These are phyloP conservation scores for Drechslera avenae DNA, from an alignment of 2,329 filamentous ascomycete species.

Conservation along the genomic window DNA sequence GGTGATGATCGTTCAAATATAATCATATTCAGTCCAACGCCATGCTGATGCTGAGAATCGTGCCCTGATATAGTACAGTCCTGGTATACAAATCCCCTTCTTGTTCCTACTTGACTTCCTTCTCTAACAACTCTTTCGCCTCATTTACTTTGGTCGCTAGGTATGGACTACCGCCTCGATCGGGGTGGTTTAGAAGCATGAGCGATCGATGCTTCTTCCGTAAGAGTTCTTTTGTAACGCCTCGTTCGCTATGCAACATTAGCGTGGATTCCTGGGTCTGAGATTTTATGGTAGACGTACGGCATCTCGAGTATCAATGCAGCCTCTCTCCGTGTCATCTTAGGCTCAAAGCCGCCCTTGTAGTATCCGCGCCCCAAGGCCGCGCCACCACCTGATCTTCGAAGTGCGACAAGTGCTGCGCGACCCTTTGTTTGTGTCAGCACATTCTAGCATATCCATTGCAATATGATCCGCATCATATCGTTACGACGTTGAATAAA, in stretches of 20 bases:
- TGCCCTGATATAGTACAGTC: conserved; percentile 30
- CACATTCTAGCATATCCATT: neutral
- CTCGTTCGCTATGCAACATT: conserved; percentile 69
- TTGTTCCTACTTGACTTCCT: conserved; percentile 52
- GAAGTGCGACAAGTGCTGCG: conserved; percentile 86
- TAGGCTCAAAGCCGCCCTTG: conserved; percentile 96
- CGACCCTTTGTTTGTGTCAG: conserved; percentile 68
- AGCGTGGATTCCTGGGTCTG: neutral
- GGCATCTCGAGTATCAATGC: conserved; percentile 87
- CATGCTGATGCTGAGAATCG: conserved; percentile 28
- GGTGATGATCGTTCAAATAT: neutral
- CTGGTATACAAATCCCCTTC: conserved; percentile 20
- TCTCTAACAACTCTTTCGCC: conserved; percentile 94
- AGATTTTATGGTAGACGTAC: conserved; percentile 58
- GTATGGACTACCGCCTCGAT: conserved; percentile 95
- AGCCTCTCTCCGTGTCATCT: conserved; percentile 92
- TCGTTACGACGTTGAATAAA: neutral
- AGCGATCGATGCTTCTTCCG: conserved; percentile 93
- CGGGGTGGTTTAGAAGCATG: conserved; percentile 97
- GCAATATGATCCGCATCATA: neutral
- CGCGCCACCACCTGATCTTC: conserved; percentile 71
- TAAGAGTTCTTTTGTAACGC: conserved; percentile 87
- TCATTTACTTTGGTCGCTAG: conserved; percentile 98
- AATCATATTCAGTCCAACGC: conserved; percentile 23
- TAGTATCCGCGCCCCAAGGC: conserved; percentile 91